phyloP scores from a whole-genome alignment of 805 yeast genomes.

The Teunomyces lycoperdinae region DNA sequence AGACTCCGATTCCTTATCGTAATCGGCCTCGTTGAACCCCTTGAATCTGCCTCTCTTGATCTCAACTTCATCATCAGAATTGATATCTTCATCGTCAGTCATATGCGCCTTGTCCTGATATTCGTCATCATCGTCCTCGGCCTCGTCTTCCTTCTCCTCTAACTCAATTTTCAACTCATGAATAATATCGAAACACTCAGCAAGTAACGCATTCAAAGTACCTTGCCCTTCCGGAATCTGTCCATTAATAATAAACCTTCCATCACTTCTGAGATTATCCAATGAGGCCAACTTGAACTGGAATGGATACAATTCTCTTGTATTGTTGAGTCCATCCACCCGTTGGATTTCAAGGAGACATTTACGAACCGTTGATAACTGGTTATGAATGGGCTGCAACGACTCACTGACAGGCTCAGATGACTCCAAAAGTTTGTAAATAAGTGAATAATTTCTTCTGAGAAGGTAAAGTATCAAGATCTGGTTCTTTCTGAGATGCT shows the following conservation, averaged over 20 bases:
- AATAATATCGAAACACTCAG: slow-evolving; percentile 91
- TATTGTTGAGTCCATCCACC: slow-evolving; percentile 85
- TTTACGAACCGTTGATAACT: slow-evolving; percentile 84
- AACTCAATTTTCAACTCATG: slow-evolving; percentile 88
- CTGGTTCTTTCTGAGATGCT: slow-evolving; percentile 27
- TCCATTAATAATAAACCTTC: slow-evolving; percentile 84
- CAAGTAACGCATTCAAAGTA: slow-evolving; percentile 81
- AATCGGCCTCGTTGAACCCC: slow-evolving; percentile 47
- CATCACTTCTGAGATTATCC: slow-evolving; percentile 84
- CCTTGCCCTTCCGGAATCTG: slow-evolving; percentile 99
- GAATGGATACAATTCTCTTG: slow-evolving; percentile 91
- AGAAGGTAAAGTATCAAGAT: slow-evolving; percentile 67
- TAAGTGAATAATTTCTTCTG: slow-evolving; percentile 86
- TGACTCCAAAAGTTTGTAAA: slow-evolving; percentile 84
- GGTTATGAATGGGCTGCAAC: slow-evolving; percentile 89
- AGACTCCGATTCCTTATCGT: slow-evolving; percentile 38
- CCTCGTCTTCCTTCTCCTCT: slow-evolving; percentile 54
- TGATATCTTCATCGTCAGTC: slow-evolving; percentile 19
- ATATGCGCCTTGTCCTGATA: not conserved
- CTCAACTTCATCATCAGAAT: slow-evolving; percentile 44
- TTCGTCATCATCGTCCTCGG: slow-evolving; percentile 7
- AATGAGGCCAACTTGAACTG: slow-evolving; percentile 90
- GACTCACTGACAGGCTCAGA: slow-evolving; percentile 96
- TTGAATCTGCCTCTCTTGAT: slow-evolving; percentile 40
- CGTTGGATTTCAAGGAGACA: slow-evolving; percentile 87